Base-by-base conservation (phyloP, 2,329 filamentous ascomycete genomes). In the Mollisia scopiformis region DNA sequence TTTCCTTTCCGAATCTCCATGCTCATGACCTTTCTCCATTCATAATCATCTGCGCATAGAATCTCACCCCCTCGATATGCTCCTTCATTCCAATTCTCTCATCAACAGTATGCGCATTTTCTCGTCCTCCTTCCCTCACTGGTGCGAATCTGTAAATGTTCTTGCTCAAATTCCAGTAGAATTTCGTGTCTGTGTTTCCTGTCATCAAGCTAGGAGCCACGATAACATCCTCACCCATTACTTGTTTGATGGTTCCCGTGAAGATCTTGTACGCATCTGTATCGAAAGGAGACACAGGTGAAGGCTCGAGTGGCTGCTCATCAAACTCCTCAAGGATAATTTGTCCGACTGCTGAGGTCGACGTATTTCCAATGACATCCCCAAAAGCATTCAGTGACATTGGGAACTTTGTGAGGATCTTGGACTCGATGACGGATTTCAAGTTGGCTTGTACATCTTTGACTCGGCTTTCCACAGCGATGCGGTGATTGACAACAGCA, bases 401-500 rank as follows among this genome's bases (percentile, higher is more conserved):
- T 13, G 62, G 37, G 43, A 65, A 68, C 14, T 62, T 60, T 1
- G 73, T 75, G 19, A 85, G 70, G 27, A 81, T 78, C 64, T 82
- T 79, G 37, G 79, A 78, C 60, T 80, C 73, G 0, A 80, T 78
- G 39, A 84, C 75, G 2, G 79, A 78, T 5, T 80, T 64, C 7
- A 84, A 75, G 31, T 82, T 81, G 16, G 39, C 21, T 4, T 56
- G 55, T 31, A 69, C 49, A 8, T 65, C 65, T 2, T 39, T 41
- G 16, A 56, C 35, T 10, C 31, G 50, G 16, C 58, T 65, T 43
- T 70, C 68, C 3, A 69, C 64, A 11, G 69, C 68, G 41, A 86
- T 78, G 6, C 84, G 82, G 73, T 85, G 82, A 68, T 86, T 86
- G 37, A 86, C 77, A 0, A 79, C 77, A 0, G 82, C 77, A 3